Evolutionary conservation across 1,139 yeast species (phyloP).

Genomic region (Hansenula anomala): DNA sequence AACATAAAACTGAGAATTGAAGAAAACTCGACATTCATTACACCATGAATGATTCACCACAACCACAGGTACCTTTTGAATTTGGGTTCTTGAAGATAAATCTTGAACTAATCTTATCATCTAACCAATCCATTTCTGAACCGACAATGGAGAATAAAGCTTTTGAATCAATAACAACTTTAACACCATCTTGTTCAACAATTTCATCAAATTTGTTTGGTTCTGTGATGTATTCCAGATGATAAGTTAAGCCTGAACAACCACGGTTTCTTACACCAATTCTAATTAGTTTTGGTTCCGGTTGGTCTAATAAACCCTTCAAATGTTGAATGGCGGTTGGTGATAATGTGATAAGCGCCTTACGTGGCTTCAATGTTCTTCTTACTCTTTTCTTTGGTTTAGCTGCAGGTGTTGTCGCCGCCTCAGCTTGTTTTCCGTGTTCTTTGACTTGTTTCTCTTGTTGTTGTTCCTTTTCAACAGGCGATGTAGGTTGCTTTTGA

Average conservation of each 20-base stretch:
- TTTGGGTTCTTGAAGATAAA: constrained; percentile 94
- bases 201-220: constrained; percentile 94
- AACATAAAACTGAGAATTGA: too few relatives aligned
- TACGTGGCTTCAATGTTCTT: constrained; percentile 75
- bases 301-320: constrained; percentile 61
- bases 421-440: background rate
- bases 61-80: constrained; percentile 96
- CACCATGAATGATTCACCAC: constrained; percentile 98
- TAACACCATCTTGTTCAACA: constrained; percentile 89
- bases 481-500: background rate
- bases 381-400: constrained; percentile 42
- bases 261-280: constrained; percentile 96
- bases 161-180: constrained; percentile 89
- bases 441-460: background rate
- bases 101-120: constrained; percentile 82
- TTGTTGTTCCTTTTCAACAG: background rate
- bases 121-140: constrained; percentile 97
- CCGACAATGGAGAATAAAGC: constrained; percentile 95
- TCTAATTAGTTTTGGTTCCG: constrained; percentile 83
- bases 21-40: constrained; percentile 31
- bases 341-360: constrained; percentile 80
- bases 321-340: constrained; percentile 73
- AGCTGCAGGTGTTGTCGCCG: too few relatives aligned
- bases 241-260: constrained; percentile 91
- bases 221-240: constrained; percentile 80